A percentile compares a stretch with the other conserved stretches of the same genome.
Conservation (phyloP, 2,329 filamentous ascomycete species). For the Penicillium digitatum region DNA sequence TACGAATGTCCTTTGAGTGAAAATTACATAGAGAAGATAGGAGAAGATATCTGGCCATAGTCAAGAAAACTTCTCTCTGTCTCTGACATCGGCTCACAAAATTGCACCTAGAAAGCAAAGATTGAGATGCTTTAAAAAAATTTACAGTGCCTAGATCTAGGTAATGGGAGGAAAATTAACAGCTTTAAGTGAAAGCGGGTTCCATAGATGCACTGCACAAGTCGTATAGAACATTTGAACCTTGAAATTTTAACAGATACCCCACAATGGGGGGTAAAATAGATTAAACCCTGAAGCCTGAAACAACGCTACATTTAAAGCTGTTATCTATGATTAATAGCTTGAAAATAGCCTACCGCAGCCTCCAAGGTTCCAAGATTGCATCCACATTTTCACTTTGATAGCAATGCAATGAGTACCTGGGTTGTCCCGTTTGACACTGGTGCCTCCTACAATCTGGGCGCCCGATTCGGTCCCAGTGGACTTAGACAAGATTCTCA, state of each 20-base stretch:
- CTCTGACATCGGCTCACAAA: neutral
- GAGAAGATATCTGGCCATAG: neutral
- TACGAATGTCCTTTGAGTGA: neutral
- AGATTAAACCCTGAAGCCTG: too few relatives aligned
- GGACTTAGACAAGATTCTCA: slow-evolving; percentile 83
- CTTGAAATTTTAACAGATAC: too few relatives aligned
- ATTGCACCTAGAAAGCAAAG: neutral
- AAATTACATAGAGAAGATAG: neutral
- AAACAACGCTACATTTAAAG: neutral
- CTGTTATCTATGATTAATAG: neutral
- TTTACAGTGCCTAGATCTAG: neutral
- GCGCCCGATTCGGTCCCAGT: slow-evolving; percentile 77
- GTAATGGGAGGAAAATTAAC: neutral
- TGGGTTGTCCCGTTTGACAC: slow-evolving; percentile 71
- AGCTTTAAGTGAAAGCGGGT: neutral
- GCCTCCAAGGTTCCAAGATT: neutral
- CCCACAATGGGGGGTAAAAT: too few relatives aligned
- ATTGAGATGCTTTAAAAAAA: neutral
- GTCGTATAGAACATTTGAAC: too few relatives aligned
- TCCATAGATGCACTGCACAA: neutral
- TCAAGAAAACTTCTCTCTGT: neutral
- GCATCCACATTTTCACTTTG: neutral
- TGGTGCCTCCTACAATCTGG: slow-evolving; percentile 77
- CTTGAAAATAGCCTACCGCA: neutral
- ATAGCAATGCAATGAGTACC: neutral